phyloP scores from a whole-genome alignment of 768 basidiomycete genomes.

The Suillus placidus region DNA sequence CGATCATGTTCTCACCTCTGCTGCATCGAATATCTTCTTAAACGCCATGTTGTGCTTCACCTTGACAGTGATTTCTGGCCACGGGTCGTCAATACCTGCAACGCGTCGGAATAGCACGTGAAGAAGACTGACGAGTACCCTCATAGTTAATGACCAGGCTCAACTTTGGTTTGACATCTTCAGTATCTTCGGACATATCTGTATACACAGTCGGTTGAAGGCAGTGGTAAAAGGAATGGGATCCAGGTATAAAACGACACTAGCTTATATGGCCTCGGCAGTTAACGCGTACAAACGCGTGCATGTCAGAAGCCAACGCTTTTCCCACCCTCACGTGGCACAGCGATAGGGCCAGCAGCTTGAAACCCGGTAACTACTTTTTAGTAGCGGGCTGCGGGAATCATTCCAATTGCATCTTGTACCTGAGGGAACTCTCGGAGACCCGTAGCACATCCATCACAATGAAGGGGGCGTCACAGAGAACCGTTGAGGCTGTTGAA shows the following conservation, averaged over 20 bases:
- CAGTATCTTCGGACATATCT: slow-evolving; percentile 35
- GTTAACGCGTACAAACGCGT: slow-evolving; percentile 22
- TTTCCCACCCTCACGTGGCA: slow-evolving; percentile 8
- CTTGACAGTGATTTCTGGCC: slow-evolving; percentile 64
- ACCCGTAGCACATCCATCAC: not conserved
- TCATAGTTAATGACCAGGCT: slow-evolving; percentile 62
- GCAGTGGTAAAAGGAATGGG: slow-evolving; percentile 8
- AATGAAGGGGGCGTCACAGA: not conserved
- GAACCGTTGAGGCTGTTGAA: not conserved
- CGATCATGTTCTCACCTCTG: slow-evolving; percentile 51
- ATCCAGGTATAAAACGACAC: not conserved
- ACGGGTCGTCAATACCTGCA: slow-evolving; percentile 5
- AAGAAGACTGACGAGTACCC: slow-evolving; percentile 47
- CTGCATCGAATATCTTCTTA: slow-evolving; percentile 66
- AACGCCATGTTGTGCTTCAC: slow-evolving; percentile 67
- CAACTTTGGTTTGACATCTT: slow-evolving; percentile 72
- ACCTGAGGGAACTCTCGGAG: not conserved
- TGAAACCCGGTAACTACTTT: too few relatives aligned
- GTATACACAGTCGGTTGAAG: not conserved
- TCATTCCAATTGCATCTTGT: not conserved
- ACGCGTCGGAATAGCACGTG: slow-evolving; percentile 8
- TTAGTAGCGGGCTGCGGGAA: too few relatives aligned
- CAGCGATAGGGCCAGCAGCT: too few relatives aligned
- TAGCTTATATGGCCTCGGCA: not conserved
- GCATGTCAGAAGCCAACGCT: slow-evolving; percentile 6